These are phyloP conservation scores for Fusarium cicatricum DNA, from an alignment of 2,329 filamentous ascomycete genomes.

Conservation along the genomic window DNA sequence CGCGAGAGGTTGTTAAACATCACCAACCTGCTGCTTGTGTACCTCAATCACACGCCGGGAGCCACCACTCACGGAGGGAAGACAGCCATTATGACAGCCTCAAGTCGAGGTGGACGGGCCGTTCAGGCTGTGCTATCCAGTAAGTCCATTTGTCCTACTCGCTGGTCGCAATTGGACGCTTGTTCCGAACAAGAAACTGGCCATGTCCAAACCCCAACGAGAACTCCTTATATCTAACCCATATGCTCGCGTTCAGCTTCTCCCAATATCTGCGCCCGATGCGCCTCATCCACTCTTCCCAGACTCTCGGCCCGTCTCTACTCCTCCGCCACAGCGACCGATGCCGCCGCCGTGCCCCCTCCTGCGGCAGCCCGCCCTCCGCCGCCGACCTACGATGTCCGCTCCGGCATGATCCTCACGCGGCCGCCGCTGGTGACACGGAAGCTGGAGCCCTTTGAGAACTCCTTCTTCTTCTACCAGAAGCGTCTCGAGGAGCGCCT, in stretches of 20 bases:
- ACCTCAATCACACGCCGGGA: constrained; percentile 24
- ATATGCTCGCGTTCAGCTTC: constrained; percentile 31
- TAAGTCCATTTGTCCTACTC: constrained; percentile 45
- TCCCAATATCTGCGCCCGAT: constrained; percentile 49
- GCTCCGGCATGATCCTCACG: constrained; percentile 80
- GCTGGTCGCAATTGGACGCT: constrained; percentile 30
- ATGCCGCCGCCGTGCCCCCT: constrained; percentile 31
- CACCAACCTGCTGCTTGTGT: constrained; percentile 25
- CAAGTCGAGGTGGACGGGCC: constrained; percentile 64
- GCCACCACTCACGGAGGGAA: constrained; percentile 17
- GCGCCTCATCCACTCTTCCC: constrained; percentile 46
- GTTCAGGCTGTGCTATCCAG: constrained; percentile 59
- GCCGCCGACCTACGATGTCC: constrained; percentile 56
- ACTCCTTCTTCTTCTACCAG: constrained; percentile 95
- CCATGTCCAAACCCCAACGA: constrained; percentile 1
- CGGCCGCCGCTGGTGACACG: constrained; percentile 89
- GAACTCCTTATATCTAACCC: constrained; percentile 19
- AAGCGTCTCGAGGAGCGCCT: constrained; percentile 95
- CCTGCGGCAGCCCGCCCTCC: constrained; percentile 23
- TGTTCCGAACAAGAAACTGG: not conserved
- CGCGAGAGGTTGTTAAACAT: constrained; percentile 30
- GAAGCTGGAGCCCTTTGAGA: constrained; percentile 85
- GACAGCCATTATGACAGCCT: constrained; percentile 55
- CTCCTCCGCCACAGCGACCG: constrained; percentile 44
- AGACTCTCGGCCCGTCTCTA: constrained; percentile 47